phyloP scores from a whole-genome alignment of 805 yeast species.

The Wickerhamomyces chambardii region DNA sequence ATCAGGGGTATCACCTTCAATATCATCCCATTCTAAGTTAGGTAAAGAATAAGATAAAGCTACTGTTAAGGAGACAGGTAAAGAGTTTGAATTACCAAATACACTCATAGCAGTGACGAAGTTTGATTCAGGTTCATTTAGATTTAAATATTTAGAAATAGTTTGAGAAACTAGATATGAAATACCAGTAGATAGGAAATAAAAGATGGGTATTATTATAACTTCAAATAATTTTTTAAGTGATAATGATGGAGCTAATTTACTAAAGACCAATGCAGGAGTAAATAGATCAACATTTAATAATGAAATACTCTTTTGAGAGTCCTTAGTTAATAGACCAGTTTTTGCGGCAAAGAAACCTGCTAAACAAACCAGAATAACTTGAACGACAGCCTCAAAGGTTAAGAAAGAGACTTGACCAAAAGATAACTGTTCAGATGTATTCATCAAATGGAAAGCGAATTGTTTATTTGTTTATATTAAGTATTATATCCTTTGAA shows the following conservation, averaged over 20 bases:
- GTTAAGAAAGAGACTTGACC: slow-evolving; percentile 48
- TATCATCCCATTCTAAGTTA: slow-evolving; percentile 65
- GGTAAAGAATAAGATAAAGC: slow-evolving; percentile 74
- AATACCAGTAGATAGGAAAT: slow-evolving; percentile 72
- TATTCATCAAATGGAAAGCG: no score
- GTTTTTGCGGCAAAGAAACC: slow-evolving; percentile 80
- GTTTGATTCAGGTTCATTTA: slow-evolving; percentile 73
- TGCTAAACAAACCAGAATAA: slow-evolving; percentile 74
- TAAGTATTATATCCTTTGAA: no score
- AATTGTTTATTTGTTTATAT: no score
- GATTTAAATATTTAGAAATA: slow-evolving; percentile 39
- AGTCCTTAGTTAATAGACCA: slow-evolving; percentile 58
- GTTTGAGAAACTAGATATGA: slow-evolving; percentile 55
- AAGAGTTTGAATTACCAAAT: slow-evolving; percentile 90
- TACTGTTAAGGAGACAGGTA: slow-evolving; percentile 86
- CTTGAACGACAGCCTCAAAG: slow-evolving; percentile 87
- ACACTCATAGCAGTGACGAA: slow-evolving; percentile 96
- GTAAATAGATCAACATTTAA: slow-evolving; percentile 90
- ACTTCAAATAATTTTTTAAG: slow-evolving; percentile 73
- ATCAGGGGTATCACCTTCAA: slow-evolving; percentile 56
- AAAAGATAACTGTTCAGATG: slow-evolving; percentile 16
- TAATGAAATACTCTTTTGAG: slow-evolving; percentile 69
- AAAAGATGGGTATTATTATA: slow-evolving; percentile 77
- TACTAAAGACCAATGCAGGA: slow-evolving; percentile 88
- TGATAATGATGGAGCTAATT: slow-evolving; percentile 60